Conservation (phyloP, 768 basidiomycete species). For the Lactifluus rugatus region DNA sequence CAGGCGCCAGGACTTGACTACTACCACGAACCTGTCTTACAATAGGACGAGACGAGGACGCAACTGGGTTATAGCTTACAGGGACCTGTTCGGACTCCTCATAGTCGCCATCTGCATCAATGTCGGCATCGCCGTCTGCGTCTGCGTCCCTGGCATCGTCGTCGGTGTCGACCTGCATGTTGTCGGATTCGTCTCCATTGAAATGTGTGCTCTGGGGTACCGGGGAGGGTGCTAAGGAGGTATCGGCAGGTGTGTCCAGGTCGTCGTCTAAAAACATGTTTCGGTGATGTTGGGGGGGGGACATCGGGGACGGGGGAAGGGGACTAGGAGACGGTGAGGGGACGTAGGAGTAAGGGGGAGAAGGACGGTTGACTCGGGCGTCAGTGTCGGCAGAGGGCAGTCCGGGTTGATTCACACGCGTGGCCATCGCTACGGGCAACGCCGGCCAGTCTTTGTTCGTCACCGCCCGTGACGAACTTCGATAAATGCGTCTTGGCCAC, state of each 20-base stretch:
- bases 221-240: conserved; percentile 23
- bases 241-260: conserved; percentile 21
- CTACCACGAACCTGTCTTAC: conserved; percentile 26
- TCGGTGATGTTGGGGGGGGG: conserved; percentile 14
- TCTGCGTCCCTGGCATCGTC: conserved; percentile 27
- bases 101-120: conserved; percentile 55
- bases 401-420: conserved; percentile 32
- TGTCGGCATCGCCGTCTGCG: conserved; percentile 47
- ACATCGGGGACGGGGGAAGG: conserved; percentile 21
- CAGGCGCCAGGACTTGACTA: conserved; percentile 7
- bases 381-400: conserved; percentile 29
- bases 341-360: conserved; percentile 24
- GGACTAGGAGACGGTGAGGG: conserved; percentile 22
- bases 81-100: conserved; percentile 32
- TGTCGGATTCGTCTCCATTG: conserved; percentile 37
- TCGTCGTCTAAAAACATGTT: conserved; percentile 17
- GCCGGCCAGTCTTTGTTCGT: conserved; percentile 28
- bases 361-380: conserved; percentile 29
- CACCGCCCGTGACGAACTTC: conserved; percentile 31
- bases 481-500: conserved; percentile 23
- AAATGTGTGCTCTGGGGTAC: conserved; percentile 31
- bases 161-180: conserved; percentile 67
- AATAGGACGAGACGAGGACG: conserved; percentile 29
- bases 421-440: conserved; percentile 28
- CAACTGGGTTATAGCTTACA: conserved; percentile 31